Percentiles rank a stretch among this genome's conserved stretches.
Conservation (phyloP, 2,329 filamentous ascomycete species). For the Acephala macrosclerotiorum region DNA sequence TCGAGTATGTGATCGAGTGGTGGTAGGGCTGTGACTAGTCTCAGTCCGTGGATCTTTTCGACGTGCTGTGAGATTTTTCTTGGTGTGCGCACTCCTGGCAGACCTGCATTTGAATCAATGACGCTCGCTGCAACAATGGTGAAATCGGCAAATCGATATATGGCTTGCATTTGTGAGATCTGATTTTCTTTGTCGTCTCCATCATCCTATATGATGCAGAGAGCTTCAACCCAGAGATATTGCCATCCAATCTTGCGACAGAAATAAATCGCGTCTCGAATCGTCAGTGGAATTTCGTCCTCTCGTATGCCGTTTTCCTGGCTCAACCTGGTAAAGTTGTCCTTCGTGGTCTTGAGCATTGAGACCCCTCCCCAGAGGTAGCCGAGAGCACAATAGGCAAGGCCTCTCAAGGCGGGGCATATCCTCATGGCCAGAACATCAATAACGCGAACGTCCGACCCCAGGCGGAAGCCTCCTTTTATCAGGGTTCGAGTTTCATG, state of each 20-base stretch:
- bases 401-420: neutral
- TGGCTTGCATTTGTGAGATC: neutral
- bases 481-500: too few relatives aligned
- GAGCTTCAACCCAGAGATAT: neutral
- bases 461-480: too few relatives aligned
- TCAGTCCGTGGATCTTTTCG: neutral
- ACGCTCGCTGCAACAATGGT: neutral
- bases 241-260: neutral
- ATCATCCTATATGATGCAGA: constrained; percentile 3
- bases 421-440: neutral
- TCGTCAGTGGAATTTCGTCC: neutral
- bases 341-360: constrained; percentile 3
- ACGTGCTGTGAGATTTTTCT: neutral
- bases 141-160: constrained; percentile 1
- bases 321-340: neutral
- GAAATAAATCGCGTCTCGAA: constrained; percentile 1
- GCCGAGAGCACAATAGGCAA: neutral
- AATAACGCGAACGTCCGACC: neutral
- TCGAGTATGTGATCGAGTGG: neutral
- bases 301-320: neutral
- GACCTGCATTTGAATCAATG: neutral
- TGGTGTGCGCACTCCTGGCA: neutral
- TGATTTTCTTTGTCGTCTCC: neutral
- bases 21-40: neutral
- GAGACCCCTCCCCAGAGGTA: constrained; percentile 1